These are phyloP conservation scores for Primulina eburnea DNA, from an alignment of 257 asterid species.

Conservation along the genomic window DNA sequence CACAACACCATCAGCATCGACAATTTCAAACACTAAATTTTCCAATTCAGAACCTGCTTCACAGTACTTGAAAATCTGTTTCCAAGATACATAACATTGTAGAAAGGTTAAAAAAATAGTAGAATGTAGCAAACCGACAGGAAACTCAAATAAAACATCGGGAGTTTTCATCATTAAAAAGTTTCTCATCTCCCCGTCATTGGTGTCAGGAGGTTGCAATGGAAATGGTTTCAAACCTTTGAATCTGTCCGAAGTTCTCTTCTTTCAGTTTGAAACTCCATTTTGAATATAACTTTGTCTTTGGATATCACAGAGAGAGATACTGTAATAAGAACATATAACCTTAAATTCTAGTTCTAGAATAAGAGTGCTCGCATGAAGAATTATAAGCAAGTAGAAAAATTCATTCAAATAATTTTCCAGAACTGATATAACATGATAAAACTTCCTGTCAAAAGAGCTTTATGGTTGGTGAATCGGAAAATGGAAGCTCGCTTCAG, in stretches of 20 bases:
- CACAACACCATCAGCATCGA: constrained; percentile 45
- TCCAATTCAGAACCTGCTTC: constrained; percentile 53
- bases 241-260: constrained; percentile 46
- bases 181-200: not conserved
- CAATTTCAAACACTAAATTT: constrained; percentile 48
- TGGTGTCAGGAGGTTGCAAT: not conserved
- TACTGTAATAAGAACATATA: constrained; percentile 32
- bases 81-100: not conserved
- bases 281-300: constrained; percentile 28
- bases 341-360: not conserved
- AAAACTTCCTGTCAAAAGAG: no score
- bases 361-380: not conserved
- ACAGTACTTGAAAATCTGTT: constrained; percentile 46
- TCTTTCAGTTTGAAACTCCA: constrained; percentile 38
- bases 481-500: no score
- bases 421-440: no score
- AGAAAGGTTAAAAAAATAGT: not conserved
- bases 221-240: constrained; percentile 32
- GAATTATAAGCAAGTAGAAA: constrained; percentile 4
- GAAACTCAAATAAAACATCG: not conserved
- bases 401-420: not conserved
- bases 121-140: not conserved
- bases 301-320: constrained; percentile 34
- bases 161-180: not conserved
- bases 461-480: no score